Evolutionary conservation across 1,284 basidiomycete genomes (phyloP).

Genomic region (Cronartium quercuum): DNA sequence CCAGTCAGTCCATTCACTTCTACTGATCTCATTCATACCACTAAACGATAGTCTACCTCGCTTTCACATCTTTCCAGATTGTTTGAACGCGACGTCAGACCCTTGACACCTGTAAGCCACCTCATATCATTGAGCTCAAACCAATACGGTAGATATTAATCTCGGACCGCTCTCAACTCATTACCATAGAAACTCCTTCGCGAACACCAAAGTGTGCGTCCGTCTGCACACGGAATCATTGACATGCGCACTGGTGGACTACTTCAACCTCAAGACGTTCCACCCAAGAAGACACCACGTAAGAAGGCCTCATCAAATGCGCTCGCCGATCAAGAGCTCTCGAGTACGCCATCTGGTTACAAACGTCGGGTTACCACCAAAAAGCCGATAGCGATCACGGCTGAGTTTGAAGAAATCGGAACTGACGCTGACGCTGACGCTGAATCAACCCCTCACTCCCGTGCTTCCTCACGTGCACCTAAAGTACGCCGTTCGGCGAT

Average conservation of each 20-base stretch:
- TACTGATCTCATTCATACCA: constrained; percentile 9
- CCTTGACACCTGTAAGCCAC: constrained; percentile 44
- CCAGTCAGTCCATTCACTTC: constrained; percentile 51
- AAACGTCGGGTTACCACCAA: too few species aligned
- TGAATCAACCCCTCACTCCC: constrained; percentile 19
- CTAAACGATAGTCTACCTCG: not conserved
- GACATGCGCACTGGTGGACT: constrained; percentile 20
- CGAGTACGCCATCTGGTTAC: too few species aligned
- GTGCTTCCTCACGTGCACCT: not conserved
- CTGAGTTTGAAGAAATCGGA: not conserved
- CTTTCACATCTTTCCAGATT: not conserved
- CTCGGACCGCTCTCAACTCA: constrained; percentile 39
- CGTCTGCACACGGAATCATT: constrained; percentile 20
- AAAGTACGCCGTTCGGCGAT: not conserved
- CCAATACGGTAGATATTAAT: constrained; percentile 41
- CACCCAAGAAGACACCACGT: not conserved
- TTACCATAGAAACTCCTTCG: constrained; percentile 27
- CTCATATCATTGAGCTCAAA: not conserved
- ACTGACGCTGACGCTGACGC: not conserved
- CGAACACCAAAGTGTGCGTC: constrained; percentile 21
- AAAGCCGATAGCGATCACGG: not conserved
- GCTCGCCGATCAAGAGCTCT: constrained; percentile 4
- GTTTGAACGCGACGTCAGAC: constrained; percentile 44
- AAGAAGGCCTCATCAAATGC: constrained; percentile 17
- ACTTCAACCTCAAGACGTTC: not conserved